These are phyloP conservation scores for Rhizopus delemar DNA, from an alignment of 371 early-diverging fungal species.

Conservation along the genomic window DNA sequence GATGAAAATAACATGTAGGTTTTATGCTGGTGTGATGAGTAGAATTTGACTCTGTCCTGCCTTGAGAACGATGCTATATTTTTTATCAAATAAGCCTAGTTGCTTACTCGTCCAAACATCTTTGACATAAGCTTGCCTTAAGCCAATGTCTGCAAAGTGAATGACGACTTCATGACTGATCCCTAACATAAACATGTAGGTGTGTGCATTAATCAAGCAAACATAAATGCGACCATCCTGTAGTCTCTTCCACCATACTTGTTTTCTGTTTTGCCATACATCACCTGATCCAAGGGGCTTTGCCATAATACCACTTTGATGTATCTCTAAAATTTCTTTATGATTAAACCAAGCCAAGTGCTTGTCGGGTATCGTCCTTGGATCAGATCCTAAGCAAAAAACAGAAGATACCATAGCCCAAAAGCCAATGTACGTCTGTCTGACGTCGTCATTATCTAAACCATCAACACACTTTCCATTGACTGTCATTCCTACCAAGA, in stretches of 20 bases:
- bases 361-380: conserved; percentile 39
- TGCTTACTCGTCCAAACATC: conserved; percentile 43
- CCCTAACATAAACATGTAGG: conserved; percentile 42
- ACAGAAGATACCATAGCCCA: conserved; percentile 50
- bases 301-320: conserved; percentile 49
- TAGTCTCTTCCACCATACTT: conserved; percentile 50
- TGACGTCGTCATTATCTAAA: conserved; percentile 45
- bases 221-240: conserved; percentile 41
- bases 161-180: conserved; percentile 32
- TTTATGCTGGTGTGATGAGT: conserved; percentile 19
- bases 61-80: conserved; percentile 24
- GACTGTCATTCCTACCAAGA: conserved; percentile 49
- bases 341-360: conserved; percentile 40
- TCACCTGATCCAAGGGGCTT: conserved; percentile 41
- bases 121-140: conserved; percentile 18
- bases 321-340: conserved; percentile 39
- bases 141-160: conserved; percentile 29
- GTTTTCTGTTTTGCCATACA: conserved; percentile 41
- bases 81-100: conserved; percentile 21
- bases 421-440: conserved; percentile 43
- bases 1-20: neutral
- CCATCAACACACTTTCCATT: conserved; percentile 46
- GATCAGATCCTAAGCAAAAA: conserved; percentile 48
- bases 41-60: conserved; percentile 29
- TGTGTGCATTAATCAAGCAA: conserved; percentile 43